Percentiles rank a stretch among this genome's conserved stretches.
Evolutionary conservation across 345 rosid species (phyloP).

Genomic region (Eutrema yunnanense): DNA sequence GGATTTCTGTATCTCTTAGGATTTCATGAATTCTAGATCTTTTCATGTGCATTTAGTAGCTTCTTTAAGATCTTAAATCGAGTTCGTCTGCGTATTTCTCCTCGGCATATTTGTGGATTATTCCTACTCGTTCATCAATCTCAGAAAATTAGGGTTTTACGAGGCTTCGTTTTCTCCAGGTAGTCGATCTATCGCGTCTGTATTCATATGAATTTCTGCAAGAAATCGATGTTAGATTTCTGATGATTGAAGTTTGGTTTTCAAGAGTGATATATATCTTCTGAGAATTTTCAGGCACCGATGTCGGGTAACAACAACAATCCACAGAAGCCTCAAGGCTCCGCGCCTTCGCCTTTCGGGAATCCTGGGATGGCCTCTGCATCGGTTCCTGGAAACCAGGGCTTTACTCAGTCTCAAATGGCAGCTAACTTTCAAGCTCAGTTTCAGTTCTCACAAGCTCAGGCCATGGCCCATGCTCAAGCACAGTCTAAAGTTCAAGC

Average conservation of each 20-base stretch:
- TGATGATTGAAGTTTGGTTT: neutral
- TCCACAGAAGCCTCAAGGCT: slow-evolving; percentile 57
- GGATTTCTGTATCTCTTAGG: neutral
- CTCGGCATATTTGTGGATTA: neutral
- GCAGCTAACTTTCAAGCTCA: slow-evolving; percentile 55
- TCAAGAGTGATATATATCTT: neutral
- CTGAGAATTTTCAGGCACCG: slow-evolving; percentile 3
- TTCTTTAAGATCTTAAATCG: neutral
- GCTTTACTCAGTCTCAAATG: slow-evolving; percentile 49
- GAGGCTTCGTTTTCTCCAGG: neutral
- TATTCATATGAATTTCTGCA: neutral
- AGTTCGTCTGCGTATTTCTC: neutral
- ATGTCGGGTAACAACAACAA: slow-evolving; percentile 65
- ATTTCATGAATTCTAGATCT: slow-evolving; percentile 6
- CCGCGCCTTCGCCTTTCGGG: slow-evolving; percentile 65
- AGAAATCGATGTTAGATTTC: neutral
- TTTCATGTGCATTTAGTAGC: neutral
- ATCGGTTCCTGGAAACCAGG: slow-evolving; percentile 47
- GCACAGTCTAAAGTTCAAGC: slow-evolving; percentile 58
- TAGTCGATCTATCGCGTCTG: neutral
- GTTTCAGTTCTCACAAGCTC: slow-evolving; percentile 69
- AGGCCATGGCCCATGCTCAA: slow-evolving; percentile 55
- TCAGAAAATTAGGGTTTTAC: slow-evolving; percentile 17
- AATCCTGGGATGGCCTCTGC: slow-evolving; percentile 66
- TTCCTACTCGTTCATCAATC: neutral